These are phyloP conservation scores for Fusarium veterinarium DNA, from an alignment of 2,329 filamentous ascomycete species.

Conservation along the genomic window DNA sequence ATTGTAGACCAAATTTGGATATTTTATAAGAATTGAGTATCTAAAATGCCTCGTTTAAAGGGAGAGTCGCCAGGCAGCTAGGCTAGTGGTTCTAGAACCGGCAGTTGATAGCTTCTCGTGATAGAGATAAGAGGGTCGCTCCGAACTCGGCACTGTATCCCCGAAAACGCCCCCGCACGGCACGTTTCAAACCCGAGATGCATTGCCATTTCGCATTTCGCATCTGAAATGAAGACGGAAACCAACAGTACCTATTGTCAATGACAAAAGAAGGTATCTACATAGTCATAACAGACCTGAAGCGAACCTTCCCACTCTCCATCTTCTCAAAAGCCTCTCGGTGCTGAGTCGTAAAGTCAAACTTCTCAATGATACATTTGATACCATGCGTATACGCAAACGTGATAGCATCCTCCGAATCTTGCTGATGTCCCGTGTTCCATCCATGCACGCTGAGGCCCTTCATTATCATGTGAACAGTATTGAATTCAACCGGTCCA, in stretches of 20 bases:
- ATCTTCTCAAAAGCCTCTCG: constrained; percentile 58
- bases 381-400: constrained; percentile 73
- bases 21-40: not conserved
- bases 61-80: not conserved
- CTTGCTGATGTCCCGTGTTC: constrained; percentile 70
- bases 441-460: constrained; percentile 72
- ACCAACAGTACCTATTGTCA: not conserved
- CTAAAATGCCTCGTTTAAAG: not conserved
- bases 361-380: constrained; percentile 74
- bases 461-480: constrained; percentile 54
- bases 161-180: not conserved
- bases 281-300: constrained; percentile 55
- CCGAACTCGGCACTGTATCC: not conserved
- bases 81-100: not conserved
- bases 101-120: not conserved
- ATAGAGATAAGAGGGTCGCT: not conserved
- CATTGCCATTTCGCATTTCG: not conserved
- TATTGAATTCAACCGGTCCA: constrained; percentile 58
- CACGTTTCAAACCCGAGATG: not conserved
- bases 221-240: not conserved
- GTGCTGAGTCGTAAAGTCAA: constrained; percentile 61
- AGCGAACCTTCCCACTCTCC: constrained; percentile 55
- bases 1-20: not conserved
- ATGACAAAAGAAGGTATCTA: not conserved
- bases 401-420: constrained; percentile 72